Conservation (phyloP, 805 yeast species). For the Blastobotrys americana region DNA sequence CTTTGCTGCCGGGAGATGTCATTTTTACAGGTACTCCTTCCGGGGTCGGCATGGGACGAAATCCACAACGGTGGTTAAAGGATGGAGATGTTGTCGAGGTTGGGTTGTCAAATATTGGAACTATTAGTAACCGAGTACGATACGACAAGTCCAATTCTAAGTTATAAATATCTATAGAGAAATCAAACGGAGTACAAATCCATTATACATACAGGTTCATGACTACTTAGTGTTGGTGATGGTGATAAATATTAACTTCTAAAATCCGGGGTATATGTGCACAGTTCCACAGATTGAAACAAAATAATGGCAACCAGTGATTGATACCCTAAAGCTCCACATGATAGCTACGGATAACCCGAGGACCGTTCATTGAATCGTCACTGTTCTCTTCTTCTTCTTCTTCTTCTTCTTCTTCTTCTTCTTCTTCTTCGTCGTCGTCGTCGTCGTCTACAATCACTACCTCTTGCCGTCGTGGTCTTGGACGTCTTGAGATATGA, state of each 20-base stretch:
- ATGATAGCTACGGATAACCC: too few relatives aligned
- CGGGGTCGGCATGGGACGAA: slow-evolving; percentile 43
- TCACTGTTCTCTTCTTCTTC: too few relatives aligned
- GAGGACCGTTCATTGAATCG: too few relatives aligned
- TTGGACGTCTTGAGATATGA: neutral
- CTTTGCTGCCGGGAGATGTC: slow-evolving; percentile 47
- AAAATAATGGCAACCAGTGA: too few relatives aligned
- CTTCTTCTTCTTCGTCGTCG: slow-evolving; percentile 3
- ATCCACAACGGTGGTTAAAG: slow-evolving; percentile 37
- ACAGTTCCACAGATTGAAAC: too few relatives aligned
- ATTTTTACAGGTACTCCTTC: slow-evolving; percentile 53
- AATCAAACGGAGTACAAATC: too few relatives aligned
- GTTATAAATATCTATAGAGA: slow-evolving; percentile 7
- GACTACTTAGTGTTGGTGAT: too few relatives aligned
- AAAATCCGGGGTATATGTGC: slow-evolving; percentile 1
- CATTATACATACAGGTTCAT: too few relatives aligned
- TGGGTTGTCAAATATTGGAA: slow-evolving; percentile 38
- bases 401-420: slow-evolving; percentile 5
- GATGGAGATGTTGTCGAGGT: slow-evolving; percentile 41
- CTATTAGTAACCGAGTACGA: slow-evolving; percentile 35
- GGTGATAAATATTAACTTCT: too few relatives aligned
- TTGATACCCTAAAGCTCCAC: too few relatives aligned
- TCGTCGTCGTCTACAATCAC: slow-evolving; percentile 1
- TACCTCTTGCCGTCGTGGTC: neutral
- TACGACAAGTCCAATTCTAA: slow-evolving; percentile 24